Conservation (phyloP, 163 green algal species). For the Trebouxia gelatinosa region DNA sequence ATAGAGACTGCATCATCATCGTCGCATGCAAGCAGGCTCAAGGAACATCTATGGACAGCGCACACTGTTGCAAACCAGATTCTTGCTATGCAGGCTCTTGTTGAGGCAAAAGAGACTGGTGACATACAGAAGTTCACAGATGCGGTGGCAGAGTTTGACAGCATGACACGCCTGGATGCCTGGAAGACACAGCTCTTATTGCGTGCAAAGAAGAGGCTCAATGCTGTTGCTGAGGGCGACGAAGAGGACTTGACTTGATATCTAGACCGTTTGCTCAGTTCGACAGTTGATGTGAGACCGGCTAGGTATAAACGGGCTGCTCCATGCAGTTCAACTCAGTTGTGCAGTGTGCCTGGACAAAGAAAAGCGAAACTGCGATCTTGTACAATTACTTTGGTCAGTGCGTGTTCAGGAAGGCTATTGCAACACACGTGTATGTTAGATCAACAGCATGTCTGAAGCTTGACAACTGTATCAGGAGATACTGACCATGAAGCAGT, state of each 20-base stretch:
- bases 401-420: no score
- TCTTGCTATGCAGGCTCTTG: constrained; percentile 40
- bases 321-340: no score
- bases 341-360: no score
- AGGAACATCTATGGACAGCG: neutral
- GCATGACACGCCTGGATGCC: constrained; percentile 80
- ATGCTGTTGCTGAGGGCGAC: constrained; percentile 16
- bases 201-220: constrained; percentile 40
- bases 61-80: neutral
- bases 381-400: no score
- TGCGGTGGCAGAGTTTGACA: constrained; percentile 88
- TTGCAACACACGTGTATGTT: no score
- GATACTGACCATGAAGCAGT: no score
- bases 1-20: neutral
- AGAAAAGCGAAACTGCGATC: no score
- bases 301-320: no score
- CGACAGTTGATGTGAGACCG: no score
- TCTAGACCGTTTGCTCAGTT: neutral
- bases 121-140: constrained; percentile 85
- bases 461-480: no score
- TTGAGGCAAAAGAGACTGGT: constrained; percentile 61
- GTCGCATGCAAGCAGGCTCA: neutral
- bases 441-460: no score
- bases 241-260: constrained; percentile 42
- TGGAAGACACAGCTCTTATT: constrained; percentile 95